Percentiles rank a stretch among this genome's conserved stretches.
Evolutionary conservation across 1,284 basidiomycete species (phyloP).

Genomic region (Omphalotus olearius): DNA sequence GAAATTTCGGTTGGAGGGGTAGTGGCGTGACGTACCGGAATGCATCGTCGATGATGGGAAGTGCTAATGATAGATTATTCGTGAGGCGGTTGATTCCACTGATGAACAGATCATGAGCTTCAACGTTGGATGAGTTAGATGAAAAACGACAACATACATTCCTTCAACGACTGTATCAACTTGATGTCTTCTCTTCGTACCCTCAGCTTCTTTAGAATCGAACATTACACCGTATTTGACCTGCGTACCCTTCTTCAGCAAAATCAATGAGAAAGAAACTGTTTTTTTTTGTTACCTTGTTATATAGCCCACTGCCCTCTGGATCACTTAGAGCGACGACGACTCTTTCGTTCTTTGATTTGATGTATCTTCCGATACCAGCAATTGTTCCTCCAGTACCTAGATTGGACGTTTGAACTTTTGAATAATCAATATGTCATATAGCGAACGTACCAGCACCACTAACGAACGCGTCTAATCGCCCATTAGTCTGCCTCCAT

Average conservation of each 20-base stretch:
- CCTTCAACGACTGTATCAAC: conserved; percentile 91
- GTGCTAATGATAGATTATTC: conserved; percentile 79
- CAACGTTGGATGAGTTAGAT: no score
- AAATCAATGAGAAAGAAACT: neutral
- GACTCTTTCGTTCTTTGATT: conserved; percentile 59
- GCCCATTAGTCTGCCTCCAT: conserved; percentile 87
- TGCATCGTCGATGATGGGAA: conserved; percentile 82
- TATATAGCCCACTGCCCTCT: conserved; percentile 92
- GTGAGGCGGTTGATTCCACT: conserved; percentile 91
- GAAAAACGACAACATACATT: conserved; percentile 59
- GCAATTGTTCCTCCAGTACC: conserved; percentile 95
- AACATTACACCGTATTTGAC: conserved; percentile 95
- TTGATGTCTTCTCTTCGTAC: conserved; percentile 90
- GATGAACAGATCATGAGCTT: no score
- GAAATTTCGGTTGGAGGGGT: neutral
- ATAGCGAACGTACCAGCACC: conserved; percentile 72
- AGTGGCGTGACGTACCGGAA: conserved; percentile 52
- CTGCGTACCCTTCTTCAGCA: no score
- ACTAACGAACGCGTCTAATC: conserved; percentile 85
- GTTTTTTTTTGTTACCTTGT: conserved; percentile 62
- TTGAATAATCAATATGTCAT: no score
- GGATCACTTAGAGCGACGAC: conserved; percentile 87
- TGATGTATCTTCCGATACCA: conserved; percentile 81
- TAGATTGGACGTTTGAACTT: no score
- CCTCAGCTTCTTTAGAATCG: conserved; percentile 87